A percentile compares a stretch with the other conserved stretches of the same genome.
Conservation (phyloP, 2,329 filamentous ascomycete genomes). For the Camillea tinctor region DNA sequence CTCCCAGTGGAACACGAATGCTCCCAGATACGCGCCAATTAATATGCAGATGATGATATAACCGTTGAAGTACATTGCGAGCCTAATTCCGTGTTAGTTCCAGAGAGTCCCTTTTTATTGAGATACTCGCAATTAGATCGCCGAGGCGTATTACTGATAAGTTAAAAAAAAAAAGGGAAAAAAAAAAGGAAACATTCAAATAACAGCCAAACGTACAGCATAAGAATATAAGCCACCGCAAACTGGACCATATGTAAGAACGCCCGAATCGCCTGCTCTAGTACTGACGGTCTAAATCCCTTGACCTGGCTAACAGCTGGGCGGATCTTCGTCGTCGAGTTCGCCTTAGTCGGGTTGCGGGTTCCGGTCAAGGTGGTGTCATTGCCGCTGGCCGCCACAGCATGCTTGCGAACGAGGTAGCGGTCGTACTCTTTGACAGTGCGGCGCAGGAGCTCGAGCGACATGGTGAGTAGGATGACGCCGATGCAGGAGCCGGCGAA, state of each 20-base stretch:
- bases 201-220: conserved; percentile 49
- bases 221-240: conserved; percentile 74
- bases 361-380: not conserved
- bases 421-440: conserved; percentile 70
- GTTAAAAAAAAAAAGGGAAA: not conserved
- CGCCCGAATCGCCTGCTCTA: conserved; percentile 67
- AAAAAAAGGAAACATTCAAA: too few species aligned
- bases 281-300: conserved; percentile 54
- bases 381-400: conserved; percentile 26
- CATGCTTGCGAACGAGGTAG: conserved; percentile 56
- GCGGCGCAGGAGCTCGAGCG: conserved; percentile 71
- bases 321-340: conserved; percentile 22
- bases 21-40: conserved; percentile 70
- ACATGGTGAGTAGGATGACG: conserved; percentile 69
- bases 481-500: conserved; percentile 82
- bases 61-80: conserved; percentile 62
- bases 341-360: conserved; percentile 4
- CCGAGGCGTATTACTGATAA: too few species aligned
- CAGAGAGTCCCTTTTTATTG: too few species aligned
- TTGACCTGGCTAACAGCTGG: not conserved
- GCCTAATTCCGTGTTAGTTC: not conserved
- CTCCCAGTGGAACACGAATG: conserved; percentile 74
- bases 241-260: conserved; percentile 70
- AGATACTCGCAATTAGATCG: too few species aligned
- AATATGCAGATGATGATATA: conserved; percentile 83